These are phyloP conservation scores for Coniella vitis DNA, from an alignment of 2,329 filamentous ascomycete species.

Conservation along the genomic window DNA sequence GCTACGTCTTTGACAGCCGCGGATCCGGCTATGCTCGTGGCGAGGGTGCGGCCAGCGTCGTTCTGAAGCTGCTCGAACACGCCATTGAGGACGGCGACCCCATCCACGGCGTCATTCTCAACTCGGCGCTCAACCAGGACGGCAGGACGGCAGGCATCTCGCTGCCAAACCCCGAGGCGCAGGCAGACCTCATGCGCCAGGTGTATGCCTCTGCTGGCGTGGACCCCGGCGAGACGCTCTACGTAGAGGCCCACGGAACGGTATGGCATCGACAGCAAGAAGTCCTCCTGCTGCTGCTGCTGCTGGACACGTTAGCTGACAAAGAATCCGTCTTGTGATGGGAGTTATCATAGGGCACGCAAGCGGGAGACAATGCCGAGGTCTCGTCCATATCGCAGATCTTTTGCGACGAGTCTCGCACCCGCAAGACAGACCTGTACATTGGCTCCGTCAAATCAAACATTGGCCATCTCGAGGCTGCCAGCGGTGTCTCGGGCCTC, in stretches of 20 bases:
- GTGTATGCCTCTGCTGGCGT: conserved; percentile 18
- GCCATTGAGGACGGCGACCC: conserved; percentile 29
- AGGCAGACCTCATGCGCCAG: conserved; percentile 18
- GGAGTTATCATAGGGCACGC: not conserved
- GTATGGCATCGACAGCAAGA: not conserved
- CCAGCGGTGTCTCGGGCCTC: conserved; percentile 31
- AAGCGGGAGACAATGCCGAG: conserved; percentile 5
- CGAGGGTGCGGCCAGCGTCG: conserved; percentile 30
- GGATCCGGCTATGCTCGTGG: conserved; percentile 31
- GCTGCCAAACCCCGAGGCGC: conserved; percentile 23
- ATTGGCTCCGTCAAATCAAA: conserved; percentile 19
- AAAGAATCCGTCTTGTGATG: not conserved
- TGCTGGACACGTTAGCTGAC: not conserved
- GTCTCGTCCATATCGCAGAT: conserved; percentile 1
- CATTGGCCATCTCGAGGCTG: conserved; percentile 19
- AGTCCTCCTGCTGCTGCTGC: not conserved
- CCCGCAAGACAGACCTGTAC: not conserved
- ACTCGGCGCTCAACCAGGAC: conserved; percentile 32
- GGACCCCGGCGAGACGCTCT: conserved; percentile 15
- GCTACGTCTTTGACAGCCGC: conserved; percentile 24
- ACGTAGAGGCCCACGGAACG: conserved; percentile 25
- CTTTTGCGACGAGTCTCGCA: not conserved
- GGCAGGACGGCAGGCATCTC: conserved; percentile 32
- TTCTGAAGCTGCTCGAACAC: conserved; percentile 31
- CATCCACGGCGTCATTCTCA: conserved; percentile 24